phyloP scores from a whole-genome alignment of 495 filamentous ascomycete species.

The Aspergillus campestris region DNA sequence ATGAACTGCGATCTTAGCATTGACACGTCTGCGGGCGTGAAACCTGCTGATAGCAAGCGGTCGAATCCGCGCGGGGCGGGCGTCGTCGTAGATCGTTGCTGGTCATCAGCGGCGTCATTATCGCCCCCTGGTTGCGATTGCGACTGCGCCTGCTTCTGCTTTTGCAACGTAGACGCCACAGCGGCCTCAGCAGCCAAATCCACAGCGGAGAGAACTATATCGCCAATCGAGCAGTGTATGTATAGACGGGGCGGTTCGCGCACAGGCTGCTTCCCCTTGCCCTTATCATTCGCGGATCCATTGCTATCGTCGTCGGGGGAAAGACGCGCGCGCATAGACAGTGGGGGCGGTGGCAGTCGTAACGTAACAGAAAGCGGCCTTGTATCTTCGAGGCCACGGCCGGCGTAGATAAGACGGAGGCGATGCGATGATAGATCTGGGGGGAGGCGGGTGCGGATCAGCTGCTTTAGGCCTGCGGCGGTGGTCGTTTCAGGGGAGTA shows the following conservation, averaged over 20 bases:
- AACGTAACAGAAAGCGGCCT: constrained; percentile 57
- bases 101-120: neutral
- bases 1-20: constrained; percentile 79
- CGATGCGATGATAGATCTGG: constrained; percentile 50
- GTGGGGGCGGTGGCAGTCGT: constrained; percentile 43
- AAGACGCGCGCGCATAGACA: constrained; percentile 10
- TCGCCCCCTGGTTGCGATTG: neutral
- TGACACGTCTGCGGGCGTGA: constrained; percentile 72
- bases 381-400: constrained; percentile 70
- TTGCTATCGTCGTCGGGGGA: constrained; percentile 14
- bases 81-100: constrained; percentile 26
- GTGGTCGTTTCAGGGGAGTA: constrained; percentile 57
- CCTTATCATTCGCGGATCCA: constrained; percentile 23
- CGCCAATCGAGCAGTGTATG: constrained; percentile 84
- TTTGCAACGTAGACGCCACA: constrained; percentile 30
- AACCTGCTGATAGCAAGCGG: constrained; percentile 67
- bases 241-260: constrained; percentile 52
- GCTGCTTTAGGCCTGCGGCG: constrained; percentile 65
- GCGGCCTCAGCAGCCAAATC: constrained; percentile 65
- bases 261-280: constrained; percentile 49
- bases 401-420: constrained; percentile 80
- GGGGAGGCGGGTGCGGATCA: constrained; percentile 68
- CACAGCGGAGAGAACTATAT: constrained; percentile 46
- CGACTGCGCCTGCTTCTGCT: neutral
- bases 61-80: constrained; percentile 82